Percentiles rank a stretch among this genome's conserved stretches.
Conservation (phyloP, 148 eudicot genomes). For the Silene conica region DNA sequence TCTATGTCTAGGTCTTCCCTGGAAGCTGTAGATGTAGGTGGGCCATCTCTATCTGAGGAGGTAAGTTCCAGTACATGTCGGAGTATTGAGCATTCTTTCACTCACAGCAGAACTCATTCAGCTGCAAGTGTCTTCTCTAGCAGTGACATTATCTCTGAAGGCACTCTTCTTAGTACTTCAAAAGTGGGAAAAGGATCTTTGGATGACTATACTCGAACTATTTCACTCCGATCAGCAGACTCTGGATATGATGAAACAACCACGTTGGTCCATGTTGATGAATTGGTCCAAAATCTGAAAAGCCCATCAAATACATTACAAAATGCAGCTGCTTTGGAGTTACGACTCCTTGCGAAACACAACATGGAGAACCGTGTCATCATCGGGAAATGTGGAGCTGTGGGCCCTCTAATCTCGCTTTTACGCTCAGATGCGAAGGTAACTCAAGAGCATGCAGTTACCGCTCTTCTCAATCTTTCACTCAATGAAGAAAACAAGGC, state of each 20-base stretch:
- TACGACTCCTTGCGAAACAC: constrained; percentile 72
- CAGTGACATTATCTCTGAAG: constrained; percentile 37
- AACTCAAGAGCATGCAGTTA: constrained; percentile 90
- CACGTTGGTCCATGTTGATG: constrained; percentile 48
- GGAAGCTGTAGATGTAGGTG: constrained; percentile 42
- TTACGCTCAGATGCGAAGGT: constrained; percentile 47
- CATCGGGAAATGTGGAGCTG: constrained; percentile 65
- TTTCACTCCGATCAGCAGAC: constrained; percentile 39
- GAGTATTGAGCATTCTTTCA: constrained; percentile 55
- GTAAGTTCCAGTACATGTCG: constrained; percentile 30
- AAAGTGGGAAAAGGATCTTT: constrained; percentile 34
- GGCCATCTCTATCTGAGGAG: constrained; percentile 31
- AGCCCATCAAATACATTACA: constrained; percentile 46
- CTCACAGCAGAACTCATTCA: constrained; percentile 82
- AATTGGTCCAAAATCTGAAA: constrained; percentile 48
- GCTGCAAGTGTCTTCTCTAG: constrained; percentile 65
- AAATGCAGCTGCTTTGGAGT: constrained; percentile 56
- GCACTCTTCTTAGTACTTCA: constrained; percentile 22
- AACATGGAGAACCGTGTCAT: constrained; percentile 68
- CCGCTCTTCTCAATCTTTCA: constrained; percentile 81
- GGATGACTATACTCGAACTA: constrained; percentile 34
- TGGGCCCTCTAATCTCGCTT: constrained; percentile 56
- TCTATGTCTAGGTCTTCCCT: constrained; percentile 46
- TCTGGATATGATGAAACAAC: constrained; percentile 46
- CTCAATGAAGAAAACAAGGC: constrained; percentile 67